These are phyloP conservation scores for Xylaria scruposa DNA, from an alignment of 495 filamentous ascomycete species.

Conservation along the genomic window DNA sequence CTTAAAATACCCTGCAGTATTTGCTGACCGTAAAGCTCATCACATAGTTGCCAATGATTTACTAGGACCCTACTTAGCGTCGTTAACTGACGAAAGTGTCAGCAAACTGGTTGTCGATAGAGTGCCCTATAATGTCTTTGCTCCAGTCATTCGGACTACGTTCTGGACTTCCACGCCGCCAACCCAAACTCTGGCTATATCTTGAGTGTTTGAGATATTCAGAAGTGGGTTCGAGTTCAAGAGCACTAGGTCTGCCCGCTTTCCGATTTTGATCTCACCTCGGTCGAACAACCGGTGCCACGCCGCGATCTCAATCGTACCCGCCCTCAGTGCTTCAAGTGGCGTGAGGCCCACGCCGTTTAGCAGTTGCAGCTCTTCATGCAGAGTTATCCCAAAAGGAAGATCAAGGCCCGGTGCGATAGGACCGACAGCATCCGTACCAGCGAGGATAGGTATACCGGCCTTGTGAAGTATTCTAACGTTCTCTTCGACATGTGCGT, in stretches of 20 bases:
- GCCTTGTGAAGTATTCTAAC: constrained; percentile 38
- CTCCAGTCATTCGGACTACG: constrained; percentile 17
- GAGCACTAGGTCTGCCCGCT: constrained; percentile 50
- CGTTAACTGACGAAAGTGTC: too few relatives aligned
- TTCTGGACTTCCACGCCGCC: constrained; percentile 42
- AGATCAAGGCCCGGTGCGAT: constrained; percentile 49
- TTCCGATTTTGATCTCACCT: constrained; percentile 45
- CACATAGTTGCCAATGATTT: background rate
- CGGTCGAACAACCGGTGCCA: constrained; percentile 37
- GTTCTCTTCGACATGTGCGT: constrained; percentile 34
- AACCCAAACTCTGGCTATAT: constrained; percentile 46
- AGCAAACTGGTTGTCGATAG: background rate
- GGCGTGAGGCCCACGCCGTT: constrained; percentile 34
- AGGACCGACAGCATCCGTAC: constrained; percentile 43
- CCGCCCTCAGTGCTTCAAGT: constrained; percentile 38
- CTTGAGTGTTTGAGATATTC: constrained; percentile 46
- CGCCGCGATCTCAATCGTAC: constrained; percentile 31
- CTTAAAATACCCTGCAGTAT: too few relatives aligned
- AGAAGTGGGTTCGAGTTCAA: constrained; percentile 46
- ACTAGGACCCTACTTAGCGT: background rate
- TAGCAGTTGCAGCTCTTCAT: constrained; percentile 38
- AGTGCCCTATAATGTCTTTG: background rate
- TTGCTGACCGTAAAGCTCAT: too few relatives aligned
- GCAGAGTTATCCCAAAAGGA: constrained; percentile 50
- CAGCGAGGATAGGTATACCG: constrained; percentile 44